Evolutionary conservation across 164 flowering plant species (phyloP).

Genomic region (Chloranthus sessilifolius): DNA sequence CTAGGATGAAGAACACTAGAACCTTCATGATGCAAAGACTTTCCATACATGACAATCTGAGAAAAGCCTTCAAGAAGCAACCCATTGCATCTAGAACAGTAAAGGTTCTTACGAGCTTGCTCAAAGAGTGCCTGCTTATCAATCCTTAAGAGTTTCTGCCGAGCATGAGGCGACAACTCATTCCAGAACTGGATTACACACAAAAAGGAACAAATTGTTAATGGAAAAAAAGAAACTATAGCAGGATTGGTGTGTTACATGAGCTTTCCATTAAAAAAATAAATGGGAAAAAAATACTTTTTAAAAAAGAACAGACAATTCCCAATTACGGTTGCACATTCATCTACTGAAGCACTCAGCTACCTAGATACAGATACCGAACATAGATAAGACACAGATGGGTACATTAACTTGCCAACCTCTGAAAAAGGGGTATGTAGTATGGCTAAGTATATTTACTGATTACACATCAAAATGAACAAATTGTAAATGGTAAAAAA

Average conservation of each 20-base stretch:
- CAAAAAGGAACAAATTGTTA: neutral
- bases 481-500: neutral
- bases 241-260: neutral
- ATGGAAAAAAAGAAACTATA: neutral
- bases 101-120: conserved; percentile 94
- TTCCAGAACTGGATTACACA: conserved; percentile 69
- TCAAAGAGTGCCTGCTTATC: conserved; percentile 91
- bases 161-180: conserved; percentile 66
- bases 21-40: conserved; percentile 73
- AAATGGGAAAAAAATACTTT: too few species aligned
- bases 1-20: conserved; percentile 26
- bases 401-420: neutral
- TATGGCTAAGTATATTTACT: neutral
- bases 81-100: conserved; percentile 98
- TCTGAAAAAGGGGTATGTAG: too few species aligned
- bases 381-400: neutral
- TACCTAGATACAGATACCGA: neutral
- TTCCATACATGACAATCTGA: conserved; percentile 91
- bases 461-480: neutral
- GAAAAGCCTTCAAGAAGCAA: conserved; percentile 85
- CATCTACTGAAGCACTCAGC: neutral
- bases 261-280: neutral
- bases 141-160: conserved; percentile 71
- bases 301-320: too few species aligned
- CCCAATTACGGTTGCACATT: neutral